A percentile compares a stretch with the other conserved stretches of the same genome.
Evolutionary conservation across 345 rosid genomes (phyloP).

Genomic region (Eucalyptus dawsonii): DNA sequence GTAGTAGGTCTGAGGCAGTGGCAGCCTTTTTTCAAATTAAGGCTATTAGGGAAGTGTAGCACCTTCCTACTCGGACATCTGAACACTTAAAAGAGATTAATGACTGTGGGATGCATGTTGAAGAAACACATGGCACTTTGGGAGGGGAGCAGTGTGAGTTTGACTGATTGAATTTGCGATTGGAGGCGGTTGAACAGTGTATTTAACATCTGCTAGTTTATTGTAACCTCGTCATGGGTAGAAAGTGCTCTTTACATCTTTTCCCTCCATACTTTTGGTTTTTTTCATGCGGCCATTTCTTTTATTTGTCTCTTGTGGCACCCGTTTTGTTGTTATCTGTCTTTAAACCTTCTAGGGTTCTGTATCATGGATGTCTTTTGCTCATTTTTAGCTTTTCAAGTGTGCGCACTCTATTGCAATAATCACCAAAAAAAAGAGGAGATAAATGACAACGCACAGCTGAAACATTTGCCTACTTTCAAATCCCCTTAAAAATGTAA

Average conservation of each 20-base stretch:
- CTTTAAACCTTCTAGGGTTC: neutral
- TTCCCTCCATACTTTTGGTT: neutral
- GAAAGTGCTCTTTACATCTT: neutral
- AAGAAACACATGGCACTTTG: neutral
- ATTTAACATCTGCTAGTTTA: neutral
- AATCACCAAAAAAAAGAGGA: neutral
- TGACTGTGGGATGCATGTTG: neutral
- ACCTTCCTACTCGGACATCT: neutral
- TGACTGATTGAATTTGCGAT: neutral
- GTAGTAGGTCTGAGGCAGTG: neutral
- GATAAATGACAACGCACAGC: neutral
- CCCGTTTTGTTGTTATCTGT: neutral
- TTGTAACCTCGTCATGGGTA: neutral
- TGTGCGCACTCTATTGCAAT: neutral
- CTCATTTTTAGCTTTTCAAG: neutral
- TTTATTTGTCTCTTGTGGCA: neutral
- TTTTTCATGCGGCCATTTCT: neutral
- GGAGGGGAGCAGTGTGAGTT: neutral
- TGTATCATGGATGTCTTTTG: neutral
- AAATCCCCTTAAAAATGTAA: neutral
- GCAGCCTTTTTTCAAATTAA: neutral
- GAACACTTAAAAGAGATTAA: neutral
- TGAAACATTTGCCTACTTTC: neutral
- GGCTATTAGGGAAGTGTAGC: neutral
- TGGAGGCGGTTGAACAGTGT: neutral